These are phyloP conservation scores for Suillus occidentalis DNA, from an alignment of 768 basidiomycete species.

Conservation along the genomic window DNA sequence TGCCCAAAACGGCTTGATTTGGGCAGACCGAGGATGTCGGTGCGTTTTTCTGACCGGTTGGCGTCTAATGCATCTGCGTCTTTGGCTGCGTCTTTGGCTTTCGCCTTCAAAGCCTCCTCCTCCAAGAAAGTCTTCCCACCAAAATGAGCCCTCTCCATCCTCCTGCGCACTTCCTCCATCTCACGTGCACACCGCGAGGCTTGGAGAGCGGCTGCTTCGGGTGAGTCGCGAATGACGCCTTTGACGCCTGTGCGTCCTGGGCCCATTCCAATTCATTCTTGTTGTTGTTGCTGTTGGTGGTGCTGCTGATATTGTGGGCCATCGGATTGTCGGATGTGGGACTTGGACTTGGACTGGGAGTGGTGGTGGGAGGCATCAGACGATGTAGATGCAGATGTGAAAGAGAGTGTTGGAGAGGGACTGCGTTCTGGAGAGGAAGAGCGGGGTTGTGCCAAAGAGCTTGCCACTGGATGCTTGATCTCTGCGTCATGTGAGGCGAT, in stretches of 20 bases:
- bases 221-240: constrained; percentile 80
- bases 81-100: too few species aligned
- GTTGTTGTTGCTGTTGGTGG: constrained; percentile 1
- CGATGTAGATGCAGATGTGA: constrained; percentile 20
- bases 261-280: constrained; percentile 79
- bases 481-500: constrained; percentile 37
- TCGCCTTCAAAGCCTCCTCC: constrained; percentile 38
- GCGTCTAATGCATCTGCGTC: too few species aligned
- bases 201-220: constrained; percentile 61
- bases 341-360: constrained; percentile 35
- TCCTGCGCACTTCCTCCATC: constrained; percentile 48
- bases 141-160: constrained; percentile 65
- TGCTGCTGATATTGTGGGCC: too few species aligned
- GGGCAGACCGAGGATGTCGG: constrained; percentile 47
- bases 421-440: constrained; percentile 66
- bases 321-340: constrained; percentile 20
- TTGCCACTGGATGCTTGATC: constrained; percentile 75
- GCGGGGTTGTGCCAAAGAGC: constrained; percentile 58
- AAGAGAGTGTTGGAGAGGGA: constrained; percentile 49
- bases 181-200: constrained; percentile 54
- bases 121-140: constrained; percentile 76
- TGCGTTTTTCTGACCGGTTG: constrained; percentile 14
- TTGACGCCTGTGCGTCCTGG: constrained; percentile 87
- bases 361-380: constrained; percentile 39
- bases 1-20: constrained; percentile 70